Base-by-base conservation (phyloP, 768 basidiomycete genomes). In the Amanita muscaria region DNA sequence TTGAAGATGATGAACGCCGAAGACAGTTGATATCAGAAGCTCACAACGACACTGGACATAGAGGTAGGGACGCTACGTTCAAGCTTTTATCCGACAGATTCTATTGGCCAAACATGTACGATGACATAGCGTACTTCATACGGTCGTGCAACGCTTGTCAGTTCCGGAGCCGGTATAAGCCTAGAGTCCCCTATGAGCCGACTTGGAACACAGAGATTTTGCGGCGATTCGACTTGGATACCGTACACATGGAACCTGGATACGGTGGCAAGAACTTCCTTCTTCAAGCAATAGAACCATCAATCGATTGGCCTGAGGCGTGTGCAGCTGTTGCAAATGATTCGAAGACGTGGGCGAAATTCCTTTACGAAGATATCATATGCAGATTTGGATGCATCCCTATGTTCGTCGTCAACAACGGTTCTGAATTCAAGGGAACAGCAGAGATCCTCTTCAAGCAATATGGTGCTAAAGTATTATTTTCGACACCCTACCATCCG, bases 71-170 rank as follows among this genome's bases (percentile, higher is more conserved):
- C 16, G 46, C 59, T 0, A 58, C 57, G 0, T 61, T 55, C 43
- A 27, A 34, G 5, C 32, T 45, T 15, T 45, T 65, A 1, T 10
- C 24, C 0, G 56, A 65, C 37, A 39, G 37, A n/a, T 39, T 22
- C 30, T 66, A 62, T 49, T 68, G 67, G 67, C 68, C 61, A 0
- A 56, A 62, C 41, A 59, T 66, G 57, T 53, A 57, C 30, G 47
- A 55, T 9, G 49, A 63, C 8, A 38, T 65, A 4, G 31, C 51
- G 2, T 63, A 54, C 40, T 64, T 60, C 29, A 51, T 67, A 0
- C 43, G 53, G 1, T 63, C 63, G 0, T 69, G 66, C 49, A 47
- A 59, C 11, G 44, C 53, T 5, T 68, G 65, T 25, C 65, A 68
- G 42, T 44, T 57, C 5, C 49, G 53, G 0, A 49, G 53, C 4